Evolutionary conservation across 805 yeast species (phyloP), one percentile per base, ranked within the genome.

Genomic region (Wickerhamiella azyma): DNA sequence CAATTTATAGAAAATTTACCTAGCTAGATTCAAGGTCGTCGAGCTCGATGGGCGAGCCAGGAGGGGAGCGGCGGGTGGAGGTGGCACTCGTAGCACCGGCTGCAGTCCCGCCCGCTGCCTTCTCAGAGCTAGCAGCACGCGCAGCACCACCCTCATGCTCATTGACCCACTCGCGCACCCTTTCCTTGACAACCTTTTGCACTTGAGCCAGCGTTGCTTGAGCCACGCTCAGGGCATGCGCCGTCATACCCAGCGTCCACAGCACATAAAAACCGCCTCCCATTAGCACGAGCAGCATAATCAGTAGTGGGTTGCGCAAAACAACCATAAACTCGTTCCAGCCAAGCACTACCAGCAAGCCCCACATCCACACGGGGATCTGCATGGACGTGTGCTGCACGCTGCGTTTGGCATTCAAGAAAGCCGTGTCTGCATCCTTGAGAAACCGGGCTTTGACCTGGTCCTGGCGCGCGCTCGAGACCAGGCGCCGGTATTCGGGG

Each of bases 241-340:
- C 80, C 66, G 89, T 73, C 61, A 89, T 65, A 52, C 81, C 81
- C 59, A 81, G 68, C 47, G 71, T 72, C 58, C 83, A 80, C 49
- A 85, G 71, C 43, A 82, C 72, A 59, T 81, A 85, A 1, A 72
- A 59, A 1, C 75, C 81, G 0, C 82, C 84, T 1, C 73, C 73
- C 1, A 71, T 39, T 9, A 85, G 43, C 38, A 88, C 59, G 1
- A 74, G 55, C 41, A 86, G 60, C 35, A 62, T 37, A 52, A 88
- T 77, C 54, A 82, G 73, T n/a, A 89, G 56, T 44, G 98, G 96
- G 59, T 84, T 88, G 52, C 94, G 74, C 38, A 92, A 58, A 14
- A 92, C 75, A 9, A 92, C 81, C 81, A 86, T 74, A 53, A 92
- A 80, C 68, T 92, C 96, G 62, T 88, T 88, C 96, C 96, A 92